Evolutionary conservation across 2,329 filamentous ascomycete genomes (phyloP), one percentile per base, ranked within the genome.

Genomic region (Didymella segeticola): DNA sequence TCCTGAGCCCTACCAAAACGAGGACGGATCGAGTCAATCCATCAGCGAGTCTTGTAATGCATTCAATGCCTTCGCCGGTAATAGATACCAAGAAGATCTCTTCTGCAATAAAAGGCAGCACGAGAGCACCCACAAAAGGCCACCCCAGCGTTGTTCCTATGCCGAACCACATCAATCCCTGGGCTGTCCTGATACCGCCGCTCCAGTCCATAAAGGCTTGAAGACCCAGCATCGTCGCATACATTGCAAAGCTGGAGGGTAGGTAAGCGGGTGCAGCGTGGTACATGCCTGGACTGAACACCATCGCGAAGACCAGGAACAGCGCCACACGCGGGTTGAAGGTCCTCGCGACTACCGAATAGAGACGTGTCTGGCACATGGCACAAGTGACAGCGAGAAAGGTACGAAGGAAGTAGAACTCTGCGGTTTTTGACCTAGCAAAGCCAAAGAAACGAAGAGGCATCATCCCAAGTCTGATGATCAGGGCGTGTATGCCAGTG

Each of bases 221-320:
- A 49, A 92, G 85, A 10, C 93, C 95, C 7, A 98, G 80, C 82
- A 95, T 95, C 12, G 86, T 87, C 55, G 87, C 90, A 73, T 96
- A 97, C 95, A 99, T 99, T 69, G 95, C 89, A 70, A 99, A 99
- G 74, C 89, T 96, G 8, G 93, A 96, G 0, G 95, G 95, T 5
- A 99, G 80, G 69, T 90, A 97, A 5, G 93, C 87, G 1, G 89
- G 84, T 52, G 91, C 91, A 4, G 95, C 89, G 75, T 97, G 91
- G 71, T 96, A 98, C 82, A 96, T 96, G 36, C 95, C 95, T 0
- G 95, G 90, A 57, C 89, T 96, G 53, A 88, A 86, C 43, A 91
- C 78, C 55, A 89, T 87, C 36, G 89, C 86, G 26, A 93, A 79
- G 55, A 96, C 77, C 74, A 96, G 97, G 69, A 96, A 86, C 4